Base-by-base conservation (phyloP, 1,284 basidiomycete genomes). In the Kalmanozyma brasiliensis region DNA sequence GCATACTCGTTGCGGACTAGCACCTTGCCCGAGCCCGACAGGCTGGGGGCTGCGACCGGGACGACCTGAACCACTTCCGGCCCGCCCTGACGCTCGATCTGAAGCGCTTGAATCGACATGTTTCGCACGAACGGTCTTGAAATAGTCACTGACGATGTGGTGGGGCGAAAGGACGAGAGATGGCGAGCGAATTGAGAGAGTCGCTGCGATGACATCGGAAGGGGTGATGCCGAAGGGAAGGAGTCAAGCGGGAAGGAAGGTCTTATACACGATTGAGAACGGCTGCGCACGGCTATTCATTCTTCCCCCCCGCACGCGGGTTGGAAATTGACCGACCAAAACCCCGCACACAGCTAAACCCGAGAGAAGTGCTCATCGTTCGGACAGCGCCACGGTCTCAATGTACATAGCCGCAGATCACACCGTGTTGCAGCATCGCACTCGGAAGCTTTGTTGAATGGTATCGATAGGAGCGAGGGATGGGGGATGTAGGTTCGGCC, bases 31-130 rank as follows among this genome's bases (percentile, higher is more conserved):
- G 88, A 85, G 9, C 62, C 62, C 16, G 86, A 84, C 9, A 87
- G 86, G 70, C 85, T 83, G 1, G 92, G 91, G 37, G 89, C 87
- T 1, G 87, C 85, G 16, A 89, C 82, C 30, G 85, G 84, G 19
- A 84, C 81, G 74, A 90, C 88, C 76, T 91, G 85, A 52, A 96
- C 85, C 20, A 92, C 91, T 55, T 95, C 92, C 22, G 90, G 84
- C 4, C 88, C 91, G 20, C 94, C 94, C 20, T 83, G 83, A 73
- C 84, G 78, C 37, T 84, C 76, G 68, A 87, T 84, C 55, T 83
- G 82, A 49, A 86, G 83, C 13, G 86, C 87, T 61, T 84, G 83
- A 82, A 86, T 85, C 33, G 79, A 76, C 70, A 73, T 68, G 23
- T 33, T 17, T 85, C 85, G 40, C 14, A 85, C 85, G 53, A 86